phyloP scores from a whole-genome alignment of 1,284 basidiomycete genomes.

The Coniferiporia sulphurascens region DNA sequence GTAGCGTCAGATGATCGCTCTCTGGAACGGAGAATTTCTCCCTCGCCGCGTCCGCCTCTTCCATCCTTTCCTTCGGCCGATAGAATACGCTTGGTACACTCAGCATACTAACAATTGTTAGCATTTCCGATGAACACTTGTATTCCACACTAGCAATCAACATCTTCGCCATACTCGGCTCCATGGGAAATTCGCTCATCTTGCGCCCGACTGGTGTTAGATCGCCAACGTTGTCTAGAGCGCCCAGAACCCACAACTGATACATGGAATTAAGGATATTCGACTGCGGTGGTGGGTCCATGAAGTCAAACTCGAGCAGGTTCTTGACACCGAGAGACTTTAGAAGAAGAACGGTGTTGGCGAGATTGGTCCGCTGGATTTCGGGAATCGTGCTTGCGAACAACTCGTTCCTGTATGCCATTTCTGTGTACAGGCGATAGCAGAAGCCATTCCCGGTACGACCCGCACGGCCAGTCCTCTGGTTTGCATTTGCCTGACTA shows the following conservation, averaged over 20 bases:
- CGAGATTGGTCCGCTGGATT: slow-evolving; percentile 62
- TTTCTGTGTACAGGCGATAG: slow-evolving; percentile 92
- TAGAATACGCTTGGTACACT: slow-evolving; percentile 97
- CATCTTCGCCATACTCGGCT: slow-evolving; percentile 98
- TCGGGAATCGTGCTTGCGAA: slow-evolving; percentile 72
- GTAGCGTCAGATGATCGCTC: slow-evolving; percentile 91
- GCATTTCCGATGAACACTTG: slow-evolving; percentile 90
- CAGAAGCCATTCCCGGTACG: slow-evolving; percentile 93
- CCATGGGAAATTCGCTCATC: slow-evolving; percentile 99
- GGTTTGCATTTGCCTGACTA: slow-evolving; percentile 95
- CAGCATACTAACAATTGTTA: slow-evolving; percentile 98
- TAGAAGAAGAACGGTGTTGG: slow-evolving; percentile 58
- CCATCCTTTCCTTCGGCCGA: slow-evolving; percentile 90
- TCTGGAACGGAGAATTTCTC: slow-evolving; percentile 99
- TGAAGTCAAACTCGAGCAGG: slow-evolving; percentile 49
- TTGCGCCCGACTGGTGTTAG: slow-evolving; percentile 88
- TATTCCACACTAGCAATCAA: slow-evolving; percentile 93
- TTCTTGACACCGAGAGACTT: slow-evolving; percentile 67
- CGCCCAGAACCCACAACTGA: slow-evolving; percentile 97
- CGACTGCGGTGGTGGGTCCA: slow-evolving; percentile 57
- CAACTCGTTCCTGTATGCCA: slow-evolving; percentile 85
- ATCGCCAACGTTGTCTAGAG: slow-evolving; percentile 96
- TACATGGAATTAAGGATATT: slow-evolving; percentile 99
- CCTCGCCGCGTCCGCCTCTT: slow-evolving; percentile 93
- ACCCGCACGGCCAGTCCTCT: slow-evolving; percentile 93